Evolutionary conservation across 805 yeast genomes (phyloP).

Genomic region (Torulaspora microellipsoides): DNA sequence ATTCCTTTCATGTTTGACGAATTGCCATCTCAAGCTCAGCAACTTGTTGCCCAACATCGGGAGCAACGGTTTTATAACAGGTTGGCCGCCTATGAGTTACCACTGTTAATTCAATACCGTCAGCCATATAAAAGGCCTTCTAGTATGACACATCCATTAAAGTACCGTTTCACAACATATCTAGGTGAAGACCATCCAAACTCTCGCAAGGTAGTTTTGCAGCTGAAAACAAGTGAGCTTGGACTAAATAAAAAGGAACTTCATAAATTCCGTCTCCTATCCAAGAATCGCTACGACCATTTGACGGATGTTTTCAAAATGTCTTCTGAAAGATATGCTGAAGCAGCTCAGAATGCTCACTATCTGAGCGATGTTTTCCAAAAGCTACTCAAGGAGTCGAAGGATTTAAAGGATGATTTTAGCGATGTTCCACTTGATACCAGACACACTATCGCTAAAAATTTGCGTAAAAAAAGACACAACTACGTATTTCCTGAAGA

Average conservation of each 20-base stretch:
- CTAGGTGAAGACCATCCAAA: slow-evolving; percentile 65
- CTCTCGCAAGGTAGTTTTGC: slow-evolving; percentile 56
- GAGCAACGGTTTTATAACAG: slow-evolving; percentile 72
- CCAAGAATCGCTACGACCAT: slow-evolving; percentile 73
- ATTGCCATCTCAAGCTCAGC: slow-evolving; percentile 65
- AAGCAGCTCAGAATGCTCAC: slow-evolving; percentile 83
- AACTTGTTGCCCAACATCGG: slow-evolving; percentile 64
- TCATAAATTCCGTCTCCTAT: slow-evolving; percentile 74
- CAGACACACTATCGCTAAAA: slow-evolving; percentile 55
- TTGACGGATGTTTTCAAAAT: slow-evolving; percentile 56
- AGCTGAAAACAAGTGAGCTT: slow-evolving; percentile 50
- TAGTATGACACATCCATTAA: slow-evolving; percentile 46
- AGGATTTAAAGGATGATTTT: slow-evolving; percentile 56
- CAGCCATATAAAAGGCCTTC: slow-evolving; percentile 56
- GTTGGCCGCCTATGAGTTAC: slow-evolving; percentile 88
- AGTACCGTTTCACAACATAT: slow-evolving; percentile 67
- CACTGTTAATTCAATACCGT: slow-evolving; percentile 71
- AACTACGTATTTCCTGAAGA: slow-evolving; percentile 61
- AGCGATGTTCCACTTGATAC: slow-evolving; percentile 77
- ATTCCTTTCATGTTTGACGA: slow-evolving; percentile 57
- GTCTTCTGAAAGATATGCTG: slow-evolving; percentile 59
- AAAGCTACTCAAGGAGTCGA: slow-evolving; percentile 59
- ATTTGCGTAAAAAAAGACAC: slow-evolving; percentile 39
- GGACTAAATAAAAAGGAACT: slow-evolving; percentile 46
- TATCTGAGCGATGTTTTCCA: slow-evolving; percentile 61